phyloP scores from a whole-genome alignment of 495 filamentous ascomycete genomes.

The Pseudevernia furfuracea region DNA sequence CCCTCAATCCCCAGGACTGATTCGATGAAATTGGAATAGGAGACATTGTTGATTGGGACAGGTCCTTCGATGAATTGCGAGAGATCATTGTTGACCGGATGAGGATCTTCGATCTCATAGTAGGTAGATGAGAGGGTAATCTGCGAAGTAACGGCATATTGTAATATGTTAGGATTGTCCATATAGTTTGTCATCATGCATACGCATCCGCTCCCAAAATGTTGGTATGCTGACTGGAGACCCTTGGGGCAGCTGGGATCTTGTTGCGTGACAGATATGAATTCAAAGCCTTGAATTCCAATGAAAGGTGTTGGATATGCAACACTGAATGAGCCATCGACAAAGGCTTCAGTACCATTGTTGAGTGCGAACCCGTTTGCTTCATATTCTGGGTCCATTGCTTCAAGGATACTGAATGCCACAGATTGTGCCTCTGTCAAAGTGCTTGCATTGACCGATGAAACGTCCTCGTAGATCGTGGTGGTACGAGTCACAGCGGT shows the following conservation, averaged over 20 bases:
- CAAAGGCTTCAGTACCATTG: conserved; percentile 1
- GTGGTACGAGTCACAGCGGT: background rate
- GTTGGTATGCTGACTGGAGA: background rate
- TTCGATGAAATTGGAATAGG: background rate
- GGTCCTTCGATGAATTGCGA: background rate
- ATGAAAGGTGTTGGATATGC: conserved; percentile 2
- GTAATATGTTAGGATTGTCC: background rate
- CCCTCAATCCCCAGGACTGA: background rate
- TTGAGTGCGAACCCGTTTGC: conserved; percentile 1
- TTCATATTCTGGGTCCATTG: background rate
- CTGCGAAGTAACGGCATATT: background rate
- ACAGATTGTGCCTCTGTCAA: background rate
- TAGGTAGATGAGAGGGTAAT: conserved; percentile 6
- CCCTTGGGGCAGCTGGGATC: background rate
- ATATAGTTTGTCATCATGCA: background rate
- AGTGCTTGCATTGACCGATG: background rate
- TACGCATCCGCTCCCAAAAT: background rate
- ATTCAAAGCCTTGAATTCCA: conserved; percentile 1
- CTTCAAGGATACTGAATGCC: background rate
- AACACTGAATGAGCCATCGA: background rate
- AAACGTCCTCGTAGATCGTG: background rate
- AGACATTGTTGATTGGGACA: background rate
- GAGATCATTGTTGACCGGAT: background rate
- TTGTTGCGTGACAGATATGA: background rate
- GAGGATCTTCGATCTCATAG: background rate